These are phyloP conservation scores for Cyberlindnera maclurae DNA, from an alignment of 805 yeast genomes.

Conservation along the genomic window DNA sequence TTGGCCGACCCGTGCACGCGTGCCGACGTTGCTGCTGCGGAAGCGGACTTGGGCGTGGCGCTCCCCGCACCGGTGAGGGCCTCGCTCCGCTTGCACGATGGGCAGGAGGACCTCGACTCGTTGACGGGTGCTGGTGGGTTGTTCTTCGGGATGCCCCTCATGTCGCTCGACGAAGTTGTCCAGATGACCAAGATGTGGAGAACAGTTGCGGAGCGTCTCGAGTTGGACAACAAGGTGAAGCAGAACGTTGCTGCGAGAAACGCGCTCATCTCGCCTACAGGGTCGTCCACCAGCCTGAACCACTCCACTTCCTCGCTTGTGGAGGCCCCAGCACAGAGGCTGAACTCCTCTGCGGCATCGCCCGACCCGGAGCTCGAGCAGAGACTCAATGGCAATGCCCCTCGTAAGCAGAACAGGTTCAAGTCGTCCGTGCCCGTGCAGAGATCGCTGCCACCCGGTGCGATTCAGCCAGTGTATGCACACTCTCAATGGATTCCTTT, in stretches of 20 bases:
- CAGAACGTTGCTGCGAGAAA: conserved; percentile 12
- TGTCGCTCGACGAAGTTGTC: conserved; percentile 75
- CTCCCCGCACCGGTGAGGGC: conserved; percentile 82
- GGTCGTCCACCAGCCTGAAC: conserved; percentile 16
- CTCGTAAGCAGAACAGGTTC: conserved; percentile 26
- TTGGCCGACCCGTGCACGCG: conserved; percentile 73
- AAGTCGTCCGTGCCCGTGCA: conserved; percentile 42
- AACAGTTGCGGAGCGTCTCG: conserved; percentile 46
- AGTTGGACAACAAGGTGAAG: conserved; percentile 21
- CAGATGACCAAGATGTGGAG: conserved; percentile 86
- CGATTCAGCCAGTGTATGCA: conserved; percentile 73
- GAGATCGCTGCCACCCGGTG: conserved; percentile 69
- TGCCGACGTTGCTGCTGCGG: conserved; percentile 75
- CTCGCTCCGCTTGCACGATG: conserved; percentile 78
- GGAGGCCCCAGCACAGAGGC: conserved; percentile 25
- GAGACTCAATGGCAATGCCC: conserved; percentile 10
- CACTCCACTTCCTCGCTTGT: conserved; percentile 17
- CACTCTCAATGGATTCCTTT: conserved; percentile 90
- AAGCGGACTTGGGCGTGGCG: conserved; percentile 65
- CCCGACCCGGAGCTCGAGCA: conserved; percentile 19
- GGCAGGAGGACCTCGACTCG: conserved; percentile 75
- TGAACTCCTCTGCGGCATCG: conserved; percentile 6
- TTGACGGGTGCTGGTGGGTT: conserved; percentile 66
- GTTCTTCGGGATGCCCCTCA: conserved; percentile 69
- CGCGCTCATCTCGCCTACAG: conserved; percentile 21